These are phyloP conservation scores for Shiraia sp. DNA, from an alignment of 2,329 filamentous ascomycete species.

Conservation along the genomic window DNA sequence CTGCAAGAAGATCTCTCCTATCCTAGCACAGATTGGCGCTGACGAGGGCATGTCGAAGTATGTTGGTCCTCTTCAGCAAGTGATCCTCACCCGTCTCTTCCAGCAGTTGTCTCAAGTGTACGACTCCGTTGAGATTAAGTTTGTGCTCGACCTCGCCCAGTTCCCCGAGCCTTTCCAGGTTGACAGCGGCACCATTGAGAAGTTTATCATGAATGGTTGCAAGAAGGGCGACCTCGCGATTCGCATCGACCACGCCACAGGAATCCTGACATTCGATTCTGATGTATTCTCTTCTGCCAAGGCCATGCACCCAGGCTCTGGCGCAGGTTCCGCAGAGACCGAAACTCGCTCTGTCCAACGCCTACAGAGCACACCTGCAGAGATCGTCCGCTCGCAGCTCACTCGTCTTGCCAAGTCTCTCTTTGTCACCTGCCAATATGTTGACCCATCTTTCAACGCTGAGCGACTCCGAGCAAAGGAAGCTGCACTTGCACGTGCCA, in stretches of 20 bases:
- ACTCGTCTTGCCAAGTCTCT: constrained; percentile 88
- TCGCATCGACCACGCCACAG: constrained; percentile 92
- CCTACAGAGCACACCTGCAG: constrained; percentile 94
- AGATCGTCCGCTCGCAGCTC: constrained; percentile 95
- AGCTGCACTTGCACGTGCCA: constrained; percentile 77
- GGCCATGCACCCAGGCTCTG: constrained; percentile 82
- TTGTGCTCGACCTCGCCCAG: constrained; percentile 89
- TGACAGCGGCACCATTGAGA: constrained; percentile 87
- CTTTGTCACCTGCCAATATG: constrained; percentile 92
- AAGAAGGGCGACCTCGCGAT: constrained; percentile 99
- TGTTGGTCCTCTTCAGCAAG: constrained; percentile 92
- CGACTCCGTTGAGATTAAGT: constrained; percentile 92
- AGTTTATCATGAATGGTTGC: constrained; percentile 99
- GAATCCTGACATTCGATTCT: constrained; percentile 94
- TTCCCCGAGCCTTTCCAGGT: constrained; percentile 98
- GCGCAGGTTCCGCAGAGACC: constrained; percentile 82
- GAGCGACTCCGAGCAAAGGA: constrained; percentile 77
- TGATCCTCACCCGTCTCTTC: constrained; percentile 97
- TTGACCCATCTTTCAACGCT: constrained; percentile 87
- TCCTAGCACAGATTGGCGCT: constrained; percentile 87
- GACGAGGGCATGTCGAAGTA: constrained; percentile 98
- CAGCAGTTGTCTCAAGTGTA: constrained; percentile 99
- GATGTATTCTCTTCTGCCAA: constrained; percentile 98
- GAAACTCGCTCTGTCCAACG: constrained; percentile 87
- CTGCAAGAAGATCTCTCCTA: constrained; percentile 98